Conservation (phyloP, 768 basidiomycete genomes). For the Paxillus involutus region DNA sequence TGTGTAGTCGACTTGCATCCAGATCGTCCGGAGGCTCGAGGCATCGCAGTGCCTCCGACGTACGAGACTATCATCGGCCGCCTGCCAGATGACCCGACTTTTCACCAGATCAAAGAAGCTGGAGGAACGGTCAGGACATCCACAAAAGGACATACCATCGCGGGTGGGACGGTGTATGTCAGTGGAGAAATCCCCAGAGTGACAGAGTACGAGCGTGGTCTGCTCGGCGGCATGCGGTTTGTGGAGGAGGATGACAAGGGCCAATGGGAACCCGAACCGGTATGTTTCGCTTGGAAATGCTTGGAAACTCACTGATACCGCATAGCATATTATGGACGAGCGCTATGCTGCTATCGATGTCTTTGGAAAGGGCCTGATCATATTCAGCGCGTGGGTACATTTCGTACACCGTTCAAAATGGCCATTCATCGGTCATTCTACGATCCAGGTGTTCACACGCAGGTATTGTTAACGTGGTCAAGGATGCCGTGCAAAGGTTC, state of each 20-base stretch:
- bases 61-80: conserved; percentile 57
- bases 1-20: conserved; percentile 77
- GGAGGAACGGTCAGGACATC: conserved; percentile 60
- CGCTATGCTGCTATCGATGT: conserved; percentile 78
- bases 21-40: conserved; percentile 68
- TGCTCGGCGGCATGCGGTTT: conserved; percentile 71
- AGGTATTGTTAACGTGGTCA: conserved; percentile 82
- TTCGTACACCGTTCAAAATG: not conserved
- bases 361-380: conserved; percentile 74
- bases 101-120: conserved; percentile 56
- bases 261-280: conserved; percentile 58
- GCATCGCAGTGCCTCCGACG: conserved; percentile 65
- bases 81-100: conserved; percentile 70
- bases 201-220: conserved; percentile 65
- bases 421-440: not conserved
- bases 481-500: conserved; percentile 62
- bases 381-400: conserved; percentile 76
- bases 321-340: conserved; percentile 79
- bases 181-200: conserved; percentile 80
- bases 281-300: conserved; percentile 24
- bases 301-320: not conserved
- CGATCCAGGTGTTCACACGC: conserved; percentile 65
- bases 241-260: conserved; percentile 29
- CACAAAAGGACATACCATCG: conserved; percentile 62
- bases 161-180: conserved; percentile 64